Conservation (phyloP, 2,329 filamentous ascomycete species). For the Colletotrichum costaricense region DNA sequence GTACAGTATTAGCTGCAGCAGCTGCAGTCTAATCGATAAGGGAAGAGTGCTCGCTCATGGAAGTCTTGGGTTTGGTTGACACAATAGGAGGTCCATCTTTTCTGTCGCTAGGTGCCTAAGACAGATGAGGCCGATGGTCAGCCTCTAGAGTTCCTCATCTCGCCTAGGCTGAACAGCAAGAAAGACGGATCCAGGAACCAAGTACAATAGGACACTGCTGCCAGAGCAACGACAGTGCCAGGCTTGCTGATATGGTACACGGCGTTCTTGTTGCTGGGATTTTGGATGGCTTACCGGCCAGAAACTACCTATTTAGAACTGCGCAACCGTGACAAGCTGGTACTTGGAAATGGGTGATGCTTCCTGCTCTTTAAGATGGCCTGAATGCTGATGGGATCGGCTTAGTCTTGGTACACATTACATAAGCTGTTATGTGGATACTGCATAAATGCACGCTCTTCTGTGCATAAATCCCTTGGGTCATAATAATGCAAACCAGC, state of each 20-base stretch:
- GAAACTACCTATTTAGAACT: neutral
- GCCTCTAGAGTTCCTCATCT: neutral
- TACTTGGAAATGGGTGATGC: too few relatives aligned
- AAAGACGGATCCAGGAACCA: neutral
- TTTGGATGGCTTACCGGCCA: neutral
- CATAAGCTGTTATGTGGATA: neutral
- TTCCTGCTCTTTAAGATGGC: neutral
- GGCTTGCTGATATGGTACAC: neutral
- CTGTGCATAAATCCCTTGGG: neutral
- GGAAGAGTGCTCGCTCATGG: too few relatives aligned
- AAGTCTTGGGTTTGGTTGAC: too few relatives aligned
- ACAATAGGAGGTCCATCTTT: too few relatives aligned
- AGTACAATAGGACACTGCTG: neutral
- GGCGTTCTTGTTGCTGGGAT: neutral
- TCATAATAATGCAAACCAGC: neutral
- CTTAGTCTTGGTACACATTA: neutral
- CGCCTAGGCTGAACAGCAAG: neutral
- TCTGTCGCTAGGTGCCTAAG: too few relatives aligned
- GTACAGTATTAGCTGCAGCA: neutral
- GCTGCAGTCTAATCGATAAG: neutral
- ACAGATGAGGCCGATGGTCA: neutral
- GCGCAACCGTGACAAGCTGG: too few relatives aligned
- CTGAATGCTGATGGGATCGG: neutral
- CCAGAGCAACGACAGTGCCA: slow-evolving; percentile 7
- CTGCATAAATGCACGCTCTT: neutral